Base-by-base conservation (phyloP, 2,329 filamentous ascomycete species). In the Mariannaea sp. region DNA sequence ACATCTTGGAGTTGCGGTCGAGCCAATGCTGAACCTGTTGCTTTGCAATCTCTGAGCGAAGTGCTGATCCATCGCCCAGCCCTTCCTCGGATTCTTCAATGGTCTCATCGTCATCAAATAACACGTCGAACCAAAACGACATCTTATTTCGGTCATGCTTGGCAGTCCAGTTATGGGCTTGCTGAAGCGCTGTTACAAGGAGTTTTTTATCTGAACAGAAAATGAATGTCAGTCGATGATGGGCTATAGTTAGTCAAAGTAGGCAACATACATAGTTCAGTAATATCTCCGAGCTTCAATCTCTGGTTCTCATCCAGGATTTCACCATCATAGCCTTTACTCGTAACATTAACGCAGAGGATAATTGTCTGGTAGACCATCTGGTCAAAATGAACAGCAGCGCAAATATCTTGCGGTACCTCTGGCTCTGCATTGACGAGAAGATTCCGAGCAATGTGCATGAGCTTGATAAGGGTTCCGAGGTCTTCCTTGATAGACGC, bases 81-180 rank as follows among this genome's bases (percentile, higher is more conserved):
- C 72, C 72, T 50, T 85, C 81, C 30, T 83, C 78, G 2, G 78
- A 75, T 39, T 76, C 75, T 7, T 75, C 75, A 24, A 75, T 70
- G 3, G 71, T 72, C 6, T 74, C 74, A 24, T 80, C 77, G 24
- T 83, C 82, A 48, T 87, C 84, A 49, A 86, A 86, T 7, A 88
- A 71, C 22, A 87, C 82, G 48, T 84, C 82, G 50, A 81, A 82
- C 84, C 85, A 88, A 55, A 88, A 87, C 0, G 81, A 78, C 83
- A 87, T 87, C 67, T 88, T 88, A 69, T 87, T 87, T 29, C 85
- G 75, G 63, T 87, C 84, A 61, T 87, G 85, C 56, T 86, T 86
- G 50, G 84, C 84, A 1, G 83, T 85, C 83, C 85, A 87, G 67
- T 88, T 88, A 60, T 87, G 84, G 2, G 83, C 81, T 66, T 87